Evolutionary conservation across 495 filamentous ascomycete genomes (phyloP), one percentile per base, ranked within the genome.

Genomic region (Aspergillus ellipticus): DNA sequence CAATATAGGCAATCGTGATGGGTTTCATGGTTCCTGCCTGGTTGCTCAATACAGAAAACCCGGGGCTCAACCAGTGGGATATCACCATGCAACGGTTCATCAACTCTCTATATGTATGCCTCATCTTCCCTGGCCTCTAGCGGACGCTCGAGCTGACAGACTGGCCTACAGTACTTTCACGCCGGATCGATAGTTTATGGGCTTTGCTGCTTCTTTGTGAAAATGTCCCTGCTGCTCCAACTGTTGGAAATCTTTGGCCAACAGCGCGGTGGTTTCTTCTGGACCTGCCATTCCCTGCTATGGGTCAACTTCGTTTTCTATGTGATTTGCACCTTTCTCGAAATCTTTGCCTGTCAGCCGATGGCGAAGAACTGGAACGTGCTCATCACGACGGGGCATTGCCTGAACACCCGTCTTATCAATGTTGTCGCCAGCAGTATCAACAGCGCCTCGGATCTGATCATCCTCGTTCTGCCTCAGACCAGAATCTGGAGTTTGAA

Each of bases 241-340:
- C 31, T 51, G 15, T n/a, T 39, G 10, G 48, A 51, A 16, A 20
- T 51, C 1, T 51, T 51, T 16, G 15, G 13, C 24, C 5, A 17
- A 8, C n/a, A 33, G 11, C 48, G 48, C 6, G 48, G 37, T 29
- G 20, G 9, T 2, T 33, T 51, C 28, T 51, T 35, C 29, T 51
- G 48, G 48, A 16, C 28, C 28, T 35, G 48, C 28, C 48, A 51
- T 11, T 13, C 8, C 15, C 15, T 33, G 6, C 20, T 51, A 19
- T 51, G 26, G 48, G 20, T 33, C 15, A 51, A 51, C 28, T 51
- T 51, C 15, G n/a, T 51, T 7, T 51, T 35, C 26, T 33, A 51
- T 37, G 16, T 39, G n/a, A 35, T 51, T 13, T 10, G 28, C 3
- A 33, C 29, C 8, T 35, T 51, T 26, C 0, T 37, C 13, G 35